Conservation (phyloP, 257 asterid genomes). For the Penstemon newberryi region DNA sequence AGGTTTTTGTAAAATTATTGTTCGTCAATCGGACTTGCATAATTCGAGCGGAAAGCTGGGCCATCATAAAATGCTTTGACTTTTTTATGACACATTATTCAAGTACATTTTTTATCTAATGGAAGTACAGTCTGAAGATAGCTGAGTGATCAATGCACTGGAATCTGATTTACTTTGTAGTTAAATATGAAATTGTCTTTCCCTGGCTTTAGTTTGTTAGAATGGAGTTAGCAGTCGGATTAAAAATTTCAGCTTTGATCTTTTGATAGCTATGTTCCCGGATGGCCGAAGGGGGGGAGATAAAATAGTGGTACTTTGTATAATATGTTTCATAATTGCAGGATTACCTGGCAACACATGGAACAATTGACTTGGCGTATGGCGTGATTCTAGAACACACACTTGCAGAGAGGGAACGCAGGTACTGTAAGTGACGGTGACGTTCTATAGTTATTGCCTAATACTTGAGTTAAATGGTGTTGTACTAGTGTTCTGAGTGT, state of each 20-base stretch:
- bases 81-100: not conserved
- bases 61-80: not conserved
- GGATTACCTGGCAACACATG: slow-evolving; percentile 83
- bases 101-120: not conserved
- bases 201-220: slow-evolving; percentile 17
- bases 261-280: not conserved
- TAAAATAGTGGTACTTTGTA: too few relatives aligned
- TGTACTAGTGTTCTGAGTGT: not conserved
- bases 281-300: too few relatives aligned
- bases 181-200: slow-evolving; percentile 17
- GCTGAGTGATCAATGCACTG: slow-evolving; percentile 1
- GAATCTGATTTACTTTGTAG: slow-evolving; percentile 12
- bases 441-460: not conserved
- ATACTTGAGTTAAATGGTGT: slow-evolving; percentile 1
- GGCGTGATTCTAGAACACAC: slow-evolving; percentile 95
- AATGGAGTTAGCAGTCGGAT: slow-evolving; percentile 15
- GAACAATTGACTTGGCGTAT: slow-evolving; percentile 87
- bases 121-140: slow-evolving; percentile 15
- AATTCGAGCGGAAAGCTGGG: not conserved
- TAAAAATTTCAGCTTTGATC: slow-evolving; percentile 19
- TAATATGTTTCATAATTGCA: slow-evolving; percentile 35
- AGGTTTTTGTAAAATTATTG: not conserved
- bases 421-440: slow-evolving; percentile 45
- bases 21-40: not conserved
- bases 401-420: slow-evolving; percentile 95